phyloP scores from a whole-genome alignment of 176 grass and related monocot species.

The Aegilops tauschii region DNA sequence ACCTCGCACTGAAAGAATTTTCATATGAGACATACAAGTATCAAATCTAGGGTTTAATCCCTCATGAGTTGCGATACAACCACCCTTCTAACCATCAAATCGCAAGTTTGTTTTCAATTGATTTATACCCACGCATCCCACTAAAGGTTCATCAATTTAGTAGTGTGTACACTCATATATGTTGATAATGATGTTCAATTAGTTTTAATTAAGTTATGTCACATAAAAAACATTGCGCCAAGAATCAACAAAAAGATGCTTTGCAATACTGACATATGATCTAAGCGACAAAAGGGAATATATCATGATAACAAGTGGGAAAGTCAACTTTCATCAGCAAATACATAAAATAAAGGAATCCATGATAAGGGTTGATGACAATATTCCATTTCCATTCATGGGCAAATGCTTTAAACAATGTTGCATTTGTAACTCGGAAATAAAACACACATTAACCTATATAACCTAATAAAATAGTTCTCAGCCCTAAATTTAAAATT shows the following conservation, averaged over 20 bases:
- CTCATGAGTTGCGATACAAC: too few relatives aligned
- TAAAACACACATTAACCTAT: not conserved
- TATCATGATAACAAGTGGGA: not conserved
- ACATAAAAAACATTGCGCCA: not conserved
- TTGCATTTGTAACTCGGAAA: not conserved
- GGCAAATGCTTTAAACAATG: not conserved
- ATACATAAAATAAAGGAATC: not conserved
- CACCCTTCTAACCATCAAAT: too few relatives aligned
- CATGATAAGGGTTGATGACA: not conserved
- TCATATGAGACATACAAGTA: too few relatives aligned
- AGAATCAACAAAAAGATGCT: not conserved
- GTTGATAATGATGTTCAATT: not conserved
- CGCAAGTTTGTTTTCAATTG: not conserved
- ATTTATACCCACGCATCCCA: not conserved
- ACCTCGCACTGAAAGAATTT: too few relatives aligned
- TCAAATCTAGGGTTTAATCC: too few relatives aligned
- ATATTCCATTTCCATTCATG: not conserved
- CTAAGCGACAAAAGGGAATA: not conserved
- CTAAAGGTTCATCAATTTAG: not conserved
- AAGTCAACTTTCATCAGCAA: not conserved
- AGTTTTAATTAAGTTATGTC: not conserved
- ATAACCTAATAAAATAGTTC: too few relatives aligned
- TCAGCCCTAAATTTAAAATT: too few relatives aligned
- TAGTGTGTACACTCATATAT: not conserved
- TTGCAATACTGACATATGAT: not conserved